phyloP scores from a whole-genome alignment of 2,329 filamentous ascomycete genomes.

The Epichloe elymi region DNA sequence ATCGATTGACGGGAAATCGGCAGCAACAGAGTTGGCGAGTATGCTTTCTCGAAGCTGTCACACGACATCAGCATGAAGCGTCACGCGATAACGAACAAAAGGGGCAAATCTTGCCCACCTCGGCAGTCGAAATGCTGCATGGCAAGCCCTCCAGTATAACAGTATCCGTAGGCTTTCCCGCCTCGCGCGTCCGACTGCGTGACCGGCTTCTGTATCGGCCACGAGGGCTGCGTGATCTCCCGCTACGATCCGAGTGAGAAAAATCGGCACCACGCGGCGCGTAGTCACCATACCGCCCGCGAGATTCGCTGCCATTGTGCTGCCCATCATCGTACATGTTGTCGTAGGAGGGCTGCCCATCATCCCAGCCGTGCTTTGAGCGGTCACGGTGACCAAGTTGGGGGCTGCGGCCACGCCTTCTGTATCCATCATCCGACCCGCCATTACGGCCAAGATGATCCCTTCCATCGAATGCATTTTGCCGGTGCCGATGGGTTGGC shows the following conservation, averaged over 20 bases:
- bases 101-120: constrained; percentile 23
- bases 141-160: constrained; percentile 43
- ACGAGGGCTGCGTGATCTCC: constrained; percentile 16
- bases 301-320: constrained; percentile 10
- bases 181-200: constrained; percentile 22
- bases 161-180: constrained; percentile 33
- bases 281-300: constrained; percentile 12
- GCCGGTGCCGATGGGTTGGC: constrained; percentile 13
- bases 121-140: constrained; percentile 32
- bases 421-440: constrained; percentile 16
- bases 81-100: not conserved
- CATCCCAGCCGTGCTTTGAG: constrained; percentile 16
- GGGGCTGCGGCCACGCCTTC: constrained; percentile 10
- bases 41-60: constrained; percentile 24
- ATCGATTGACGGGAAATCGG: constrained; percentile 24
- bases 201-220: constrained; percentile 19
- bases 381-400: constrained; percentile 7
- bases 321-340: constrained; percentile 27
- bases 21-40: constrained; percentile 19
- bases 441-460: constrained; percentile 14
- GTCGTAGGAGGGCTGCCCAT: constrained; percentile 18
- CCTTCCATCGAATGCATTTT: constrained; percentile 13
- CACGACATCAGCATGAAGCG: not conserved
- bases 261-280: constrained; percentile 7
- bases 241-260: constrained; percentile 1